These are phyloP conservation scores for Periconia digitata DNA, from an alignment of 2,329 filamentous ascomycete species.

Conservation along the genomic window DNA sequence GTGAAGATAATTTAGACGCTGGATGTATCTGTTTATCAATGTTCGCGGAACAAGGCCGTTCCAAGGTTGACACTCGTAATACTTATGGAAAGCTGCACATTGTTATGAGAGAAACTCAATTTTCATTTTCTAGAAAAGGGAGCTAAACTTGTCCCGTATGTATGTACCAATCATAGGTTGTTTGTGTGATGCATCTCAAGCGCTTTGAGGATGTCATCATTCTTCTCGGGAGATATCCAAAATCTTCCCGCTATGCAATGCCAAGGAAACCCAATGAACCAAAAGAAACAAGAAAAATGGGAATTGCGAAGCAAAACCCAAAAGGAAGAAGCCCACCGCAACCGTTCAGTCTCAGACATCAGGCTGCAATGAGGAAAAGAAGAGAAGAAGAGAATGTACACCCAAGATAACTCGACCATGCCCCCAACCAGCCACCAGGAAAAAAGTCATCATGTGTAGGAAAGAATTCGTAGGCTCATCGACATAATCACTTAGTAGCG, in stretches of 20 bases:
- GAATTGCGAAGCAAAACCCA: too few relatives aligned
- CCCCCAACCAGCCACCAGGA: neutral
- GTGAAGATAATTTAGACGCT: too few relatives aligned
- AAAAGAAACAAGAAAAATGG: slow-evolving; percentile 1
- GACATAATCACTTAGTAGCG: slow-evolving; percentile 2
- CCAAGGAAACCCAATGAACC: neutral
- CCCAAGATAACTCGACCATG: slow-evolving; percentile 3
- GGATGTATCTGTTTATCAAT: too few relatives aligned
- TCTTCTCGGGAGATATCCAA: neutral
- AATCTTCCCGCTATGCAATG: slow-evolving; percentile 1
- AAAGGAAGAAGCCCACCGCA: neutral
- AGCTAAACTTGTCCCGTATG: neutral
- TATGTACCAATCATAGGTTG: neutral
- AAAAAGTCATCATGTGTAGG: neutral
- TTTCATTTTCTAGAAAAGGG: neutral
- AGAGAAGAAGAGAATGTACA: slow-evolving; percentile 7
- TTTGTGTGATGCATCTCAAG: slow-evolving; percentile 8
- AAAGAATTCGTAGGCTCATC: neutral
- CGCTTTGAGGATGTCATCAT: slow-evolving; percentile 9
- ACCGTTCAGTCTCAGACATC: slow-evolving; percentile 8
- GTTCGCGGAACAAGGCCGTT: too few relatives aligned
- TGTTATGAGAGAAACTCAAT: neutral
- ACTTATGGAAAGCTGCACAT: too few relatives aligned
- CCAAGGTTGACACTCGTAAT: too few relatives aligned
- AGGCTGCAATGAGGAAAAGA: slow-evolving; percentile 1